phyloP scores from a whole-genome alignment of 2,329 filamentous ascomycete genomes.

The Ophidiomyces ophidiicola region DNA sequence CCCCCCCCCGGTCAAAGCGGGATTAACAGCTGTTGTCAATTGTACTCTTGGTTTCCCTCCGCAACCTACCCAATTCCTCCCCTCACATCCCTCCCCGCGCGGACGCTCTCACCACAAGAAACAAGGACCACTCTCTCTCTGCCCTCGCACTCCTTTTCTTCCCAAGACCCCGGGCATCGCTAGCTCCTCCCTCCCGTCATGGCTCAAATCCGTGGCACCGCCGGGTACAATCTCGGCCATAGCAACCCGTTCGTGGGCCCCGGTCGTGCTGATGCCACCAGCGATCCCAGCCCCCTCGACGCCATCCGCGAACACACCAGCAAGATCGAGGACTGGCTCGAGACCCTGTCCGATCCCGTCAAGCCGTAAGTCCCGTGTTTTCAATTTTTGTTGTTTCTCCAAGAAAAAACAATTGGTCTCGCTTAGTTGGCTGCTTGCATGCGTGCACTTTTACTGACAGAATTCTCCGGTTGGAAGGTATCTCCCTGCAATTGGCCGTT shows the following conservation, averaged over 20 bases:
- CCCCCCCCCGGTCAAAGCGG: too few relatives aligned
- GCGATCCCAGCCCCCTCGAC: constrained; percentile 68
- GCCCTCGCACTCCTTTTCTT: background rate
- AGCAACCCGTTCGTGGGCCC: constrained; percentile 58
- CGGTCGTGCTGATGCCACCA: constrained; percentile 46
- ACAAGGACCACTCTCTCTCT: background rate
- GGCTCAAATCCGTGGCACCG: constrained; percentile 51
- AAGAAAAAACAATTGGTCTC: constrained; percentile 16
- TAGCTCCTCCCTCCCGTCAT: constrained; percentile 23
- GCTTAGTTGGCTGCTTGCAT: constrained; percentile 19
- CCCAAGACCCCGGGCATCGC: background rate
- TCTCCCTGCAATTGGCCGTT: constrained; percentile 87
- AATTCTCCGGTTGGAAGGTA: constrained; percentile 47
- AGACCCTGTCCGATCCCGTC: constrained; percentile 74
- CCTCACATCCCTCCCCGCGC: background rate
- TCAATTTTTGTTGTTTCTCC: constrained; percentile 6
- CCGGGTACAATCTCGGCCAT: constrained; percentile 72
- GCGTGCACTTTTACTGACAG: background rate
- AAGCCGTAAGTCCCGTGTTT: constrained; percentile 62
- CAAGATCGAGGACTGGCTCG: constrained; percentile 93
- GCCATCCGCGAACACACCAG: constrained; percentile 86
- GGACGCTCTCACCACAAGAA: background rate
- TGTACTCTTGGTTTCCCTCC: constrained; percentile 1
- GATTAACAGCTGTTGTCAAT: background rate
- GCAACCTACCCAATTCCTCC: background rate